Percentiles rank a stretch among this genome's conserved stretches.
Evolutionary conservation across 441 rosid genomes (phyloP).

Genomic region (Populus hybrid): DNA sequence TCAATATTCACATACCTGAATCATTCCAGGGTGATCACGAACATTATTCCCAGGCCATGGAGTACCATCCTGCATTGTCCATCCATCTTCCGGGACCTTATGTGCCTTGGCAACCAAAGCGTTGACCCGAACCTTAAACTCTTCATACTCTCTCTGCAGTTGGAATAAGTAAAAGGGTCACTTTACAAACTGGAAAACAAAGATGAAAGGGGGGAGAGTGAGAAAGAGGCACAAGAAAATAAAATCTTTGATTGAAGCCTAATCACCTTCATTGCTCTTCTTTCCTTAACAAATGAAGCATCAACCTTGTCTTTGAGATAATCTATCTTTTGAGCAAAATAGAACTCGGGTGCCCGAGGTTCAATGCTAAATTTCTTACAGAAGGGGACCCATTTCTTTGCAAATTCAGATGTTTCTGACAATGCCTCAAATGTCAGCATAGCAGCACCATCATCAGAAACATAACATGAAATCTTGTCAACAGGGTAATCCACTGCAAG

Average conservation of each 20-base stretch:
- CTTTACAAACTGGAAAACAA: not conserved
- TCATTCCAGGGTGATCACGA: constrained; percentile 86
- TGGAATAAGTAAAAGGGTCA: not conserved
- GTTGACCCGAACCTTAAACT: constrained; percentile 71
- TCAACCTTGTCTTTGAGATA: constrained; percentile 63
- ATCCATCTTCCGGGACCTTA: constrained; percentile 82
- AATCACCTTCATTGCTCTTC: constrained; percentile 63
- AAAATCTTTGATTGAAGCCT: not conserved
- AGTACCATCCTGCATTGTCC: constrained; percentile 91
- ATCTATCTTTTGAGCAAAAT: constrained; percentile 67
- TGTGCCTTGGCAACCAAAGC: constrained; percentile 66
- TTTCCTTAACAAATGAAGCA: constrained; percentile 59
- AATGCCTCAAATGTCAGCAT: constrained; percentile 86
- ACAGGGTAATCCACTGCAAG: constrained; percentile 80
- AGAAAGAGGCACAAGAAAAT: not conserved
- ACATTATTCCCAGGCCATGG: constrained; percentile 83
- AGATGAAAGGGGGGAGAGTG: not conserved
- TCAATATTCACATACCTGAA: constrained; percentile 44
- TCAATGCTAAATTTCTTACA: constrained; percentile 63
- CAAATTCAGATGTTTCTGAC: constrained; percentile 79
- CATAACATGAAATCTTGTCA: constrained; percentile 73
- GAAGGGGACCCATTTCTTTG: constrained; percentile 82
- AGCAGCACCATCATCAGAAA: constrained; percentile 82
- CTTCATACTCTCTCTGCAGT: constrained; percentile 64
- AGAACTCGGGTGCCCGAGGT: constrained; percentile 86